These are phyloP conservation scores for Chromosphaera perkinsii DNA, from an alignment of 208 protist genomes.

Conservation along the genomic window DNA sequence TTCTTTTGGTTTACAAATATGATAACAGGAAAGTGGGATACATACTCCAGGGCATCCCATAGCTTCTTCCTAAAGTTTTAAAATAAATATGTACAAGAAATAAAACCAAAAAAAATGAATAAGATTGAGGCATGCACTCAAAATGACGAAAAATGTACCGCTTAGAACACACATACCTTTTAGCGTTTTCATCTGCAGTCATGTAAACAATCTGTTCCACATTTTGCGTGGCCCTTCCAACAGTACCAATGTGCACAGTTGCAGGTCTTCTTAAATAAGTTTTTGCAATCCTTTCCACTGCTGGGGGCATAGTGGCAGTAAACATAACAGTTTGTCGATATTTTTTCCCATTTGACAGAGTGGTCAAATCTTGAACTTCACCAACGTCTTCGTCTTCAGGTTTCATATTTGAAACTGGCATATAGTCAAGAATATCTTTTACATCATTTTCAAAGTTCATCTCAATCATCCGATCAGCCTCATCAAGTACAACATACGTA, in stretches of 20 bases:
- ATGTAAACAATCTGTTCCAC: conserved; percentile 55
- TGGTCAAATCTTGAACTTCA: too few relatives aligned
- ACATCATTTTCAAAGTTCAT: conserved; percentile 70
- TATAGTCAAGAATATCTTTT: conserved; percentile 55
- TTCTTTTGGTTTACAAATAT: conserved; percentile 75
- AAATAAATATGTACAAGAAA: too few relatives aligned
- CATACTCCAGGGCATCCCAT: neutral
- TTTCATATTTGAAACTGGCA: conserved; percentile 59
- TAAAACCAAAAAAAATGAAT: too few relatives aligned
- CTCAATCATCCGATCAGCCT: conserved; percentile 75
- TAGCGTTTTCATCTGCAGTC: conserved; percentile 9
- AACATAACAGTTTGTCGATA: conserved; percentile 77
- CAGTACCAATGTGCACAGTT: conserved; percentile 55
- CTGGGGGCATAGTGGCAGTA: conserved; percentile 75
- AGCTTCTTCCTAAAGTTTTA: too few relatives aligned
- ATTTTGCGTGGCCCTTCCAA: conserved; percentile 35
- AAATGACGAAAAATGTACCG: too few relatives aligned
- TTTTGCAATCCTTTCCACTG: conserved; percentile 63
- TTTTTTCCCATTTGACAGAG: neutral
- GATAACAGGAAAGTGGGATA: conserved; percentile 61
- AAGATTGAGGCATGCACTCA: too few relatives aligned
- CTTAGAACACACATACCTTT: too few relatives aligned
- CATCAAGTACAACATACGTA: conserved; percentile 94
- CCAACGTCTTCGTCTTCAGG: conserved; percentile 52
- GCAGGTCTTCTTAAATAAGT: conserved; percentile 59